Evolutionary conservation across 106 monocot species (phyloP).

Genomic region (Hemerocallis citrina): DNA sequence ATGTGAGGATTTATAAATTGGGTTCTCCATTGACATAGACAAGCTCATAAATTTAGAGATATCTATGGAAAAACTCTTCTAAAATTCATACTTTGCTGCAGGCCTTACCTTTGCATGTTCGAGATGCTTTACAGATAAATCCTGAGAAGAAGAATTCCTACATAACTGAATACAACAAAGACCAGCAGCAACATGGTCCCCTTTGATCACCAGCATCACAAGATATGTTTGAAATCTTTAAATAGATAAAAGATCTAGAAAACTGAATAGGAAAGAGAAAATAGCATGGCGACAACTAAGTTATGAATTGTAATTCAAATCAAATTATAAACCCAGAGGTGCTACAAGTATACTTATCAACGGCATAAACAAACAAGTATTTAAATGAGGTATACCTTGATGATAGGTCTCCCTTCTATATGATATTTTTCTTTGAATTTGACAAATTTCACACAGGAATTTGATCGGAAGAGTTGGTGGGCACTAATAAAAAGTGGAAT

Average conservation of each 20-base stretch:
- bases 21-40: no score
- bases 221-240: not conserved
- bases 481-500: no score
- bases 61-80: no score
- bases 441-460: no score
- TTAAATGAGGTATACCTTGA: no score
- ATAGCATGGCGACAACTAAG: not conserved
- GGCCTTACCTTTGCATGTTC: constrained; percentile 66
- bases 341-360: no score
- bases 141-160: constrained; percentile 84
- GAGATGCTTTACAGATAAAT: constrained; percentile 84
- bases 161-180: constrained; percentile 90
- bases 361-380: not conserved
- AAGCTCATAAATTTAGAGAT: no score
- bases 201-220: constrained; percentile 55
- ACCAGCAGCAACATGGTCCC: constrained; percentile 82
- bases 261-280: not conserved
- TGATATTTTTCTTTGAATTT: no score
- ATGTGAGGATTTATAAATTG: no score
- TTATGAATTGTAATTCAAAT: not conserved
- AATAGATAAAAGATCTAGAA: not conserved
- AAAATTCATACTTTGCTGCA: no score
- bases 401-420: no score
- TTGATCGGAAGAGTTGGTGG: no score
- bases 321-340: not conserved